phyloP scores from a whole-genome alignment of 2,329 filamentous ascomycete genomes.

The Ploettnerulaceae sp. region DNA sequence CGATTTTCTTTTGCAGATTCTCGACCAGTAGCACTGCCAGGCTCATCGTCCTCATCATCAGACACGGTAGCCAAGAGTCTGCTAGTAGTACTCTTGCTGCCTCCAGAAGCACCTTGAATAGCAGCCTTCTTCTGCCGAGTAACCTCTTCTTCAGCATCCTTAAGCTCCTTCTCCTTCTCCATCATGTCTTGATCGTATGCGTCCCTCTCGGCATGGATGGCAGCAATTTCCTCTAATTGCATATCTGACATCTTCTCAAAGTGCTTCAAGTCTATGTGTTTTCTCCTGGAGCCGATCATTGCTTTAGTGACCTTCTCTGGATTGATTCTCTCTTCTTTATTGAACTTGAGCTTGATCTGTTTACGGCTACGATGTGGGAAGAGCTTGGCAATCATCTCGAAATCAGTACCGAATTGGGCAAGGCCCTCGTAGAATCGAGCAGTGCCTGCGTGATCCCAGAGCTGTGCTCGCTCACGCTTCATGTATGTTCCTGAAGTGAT shows the following conservation, averaged over 20 bases:
- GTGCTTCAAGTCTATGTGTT: constrained; percentile 53
- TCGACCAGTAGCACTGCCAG: constrained; percentile 13
- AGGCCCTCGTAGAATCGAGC: constrained; percentile 73
- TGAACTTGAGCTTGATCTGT: constrained; percentile 78
- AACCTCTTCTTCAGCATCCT: constrained; percentile 39
- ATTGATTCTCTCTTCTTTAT: constrained; percentile 67
- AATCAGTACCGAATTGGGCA: constrained; percentile 75
- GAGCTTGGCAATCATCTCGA: constrained; percentile 72
- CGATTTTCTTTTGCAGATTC: constrained; percentile 20
- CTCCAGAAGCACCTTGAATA: constrained; percentile 17
- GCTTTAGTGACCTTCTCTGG: constrained; percentile 59
- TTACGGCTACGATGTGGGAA: constrained; percentile 67
- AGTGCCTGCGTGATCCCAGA: constrained; percentile 68
- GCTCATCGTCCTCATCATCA: constrained; percentile 17
- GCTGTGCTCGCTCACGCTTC: constrained; percentile 58
- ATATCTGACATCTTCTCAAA: constrained; percentile 51
- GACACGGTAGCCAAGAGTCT: constrained; percentile 13
- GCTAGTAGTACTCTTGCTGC: constrained; percentile 18
- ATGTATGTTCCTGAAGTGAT: constrained; percentile 66
- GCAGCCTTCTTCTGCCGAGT: constrained; percentile 29
- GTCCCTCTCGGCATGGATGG: constrained; percentile 50
- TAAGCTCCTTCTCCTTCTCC: constrained; percentile 39
- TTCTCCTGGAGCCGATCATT: constrained; percentile 55
- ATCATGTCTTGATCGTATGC: constrained; percentile 41
- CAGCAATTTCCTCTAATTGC: constrained; percentile 51